Percentiles rank a stretch among this genome's conserved stretches.
Conservation (phyloP, 805 yeast species). For the Kazachstania kunashirensis region DNA sequence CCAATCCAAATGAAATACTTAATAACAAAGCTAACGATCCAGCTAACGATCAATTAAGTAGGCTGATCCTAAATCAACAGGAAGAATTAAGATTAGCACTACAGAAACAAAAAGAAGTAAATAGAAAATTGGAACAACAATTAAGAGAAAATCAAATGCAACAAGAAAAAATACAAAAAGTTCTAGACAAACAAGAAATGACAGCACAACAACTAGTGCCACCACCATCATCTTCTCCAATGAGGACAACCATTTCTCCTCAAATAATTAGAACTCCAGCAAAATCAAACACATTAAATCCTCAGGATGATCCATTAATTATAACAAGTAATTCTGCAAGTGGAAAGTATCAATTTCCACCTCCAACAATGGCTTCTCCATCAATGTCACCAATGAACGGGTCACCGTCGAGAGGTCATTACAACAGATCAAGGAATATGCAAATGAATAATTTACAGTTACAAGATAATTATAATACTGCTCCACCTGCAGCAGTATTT, state of each 20-base stretch:
- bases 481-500: slow-evolving; percentile 1
- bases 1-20: not conserved
- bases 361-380: slow-evolving; percentile 17
- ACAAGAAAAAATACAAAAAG: slow-evolving; percentile 24
- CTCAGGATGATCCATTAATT: slow-evolving; percentile 14
- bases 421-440: not conserved
- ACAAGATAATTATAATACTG: not conserved
- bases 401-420: slow-evolving; percentile 11
- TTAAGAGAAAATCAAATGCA: slow-evolving; percentile 20
- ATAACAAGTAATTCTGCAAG: slow-evolving; percentile 25
- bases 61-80: slow-evolving; percentile 22
- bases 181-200: slow-evolving; percentile 15
- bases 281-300: slow-evolving; percentile 3
- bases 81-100: slow-evolving; percentile 25
- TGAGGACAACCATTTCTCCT: slow-evolving; percentile 4
- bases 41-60: slow-evolving; percentile 1
- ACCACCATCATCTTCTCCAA: no score
- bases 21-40: not conserved
- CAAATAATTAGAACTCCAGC: slow-evolving; percentile 8
- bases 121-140: slow-evolving; percentile 23
- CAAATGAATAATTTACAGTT: slow-evolving; percentile 1
- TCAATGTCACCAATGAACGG: slow-evolving; percentile 21
- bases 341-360: slow-evolving; percentile 30
- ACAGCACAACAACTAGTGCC: slow-evolving; percentile 2
- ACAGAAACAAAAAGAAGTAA: slow-evolving; percentile 26